These are phyloP conservation scores for Mycena crocata DNA, from an alignment of 768 basidiomycete species.

Conservation along the genomic window DNA sequence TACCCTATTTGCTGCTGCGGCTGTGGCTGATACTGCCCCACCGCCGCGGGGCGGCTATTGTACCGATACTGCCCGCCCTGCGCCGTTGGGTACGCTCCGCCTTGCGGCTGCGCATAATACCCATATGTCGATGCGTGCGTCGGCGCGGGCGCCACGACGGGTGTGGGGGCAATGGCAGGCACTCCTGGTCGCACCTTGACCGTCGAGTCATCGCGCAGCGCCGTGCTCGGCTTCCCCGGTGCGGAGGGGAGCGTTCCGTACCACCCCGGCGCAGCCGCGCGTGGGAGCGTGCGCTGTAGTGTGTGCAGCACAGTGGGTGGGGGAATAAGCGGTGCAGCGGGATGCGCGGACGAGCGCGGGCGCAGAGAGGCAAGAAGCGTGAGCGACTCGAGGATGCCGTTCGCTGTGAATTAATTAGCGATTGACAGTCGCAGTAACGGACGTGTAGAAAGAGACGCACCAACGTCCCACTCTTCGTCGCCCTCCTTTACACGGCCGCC, in stretches of 20 bases:
- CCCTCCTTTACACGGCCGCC: slow-evolving; percentile 66
- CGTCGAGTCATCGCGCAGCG: slow-evolving; percentile 82
- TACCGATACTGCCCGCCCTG: slow-evolving; percentile 31
- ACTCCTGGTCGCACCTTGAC: slow-evolving; percentile 65
- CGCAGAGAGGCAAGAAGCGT: slow-evolving; percentile 75
- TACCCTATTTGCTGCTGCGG: slow-evolving; percentile 5
- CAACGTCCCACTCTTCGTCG: slow-evolving; percentile 87
- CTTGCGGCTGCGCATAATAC: slow-evolving; percentile 33
- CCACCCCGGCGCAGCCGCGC: slow-evolving; percentile 74
- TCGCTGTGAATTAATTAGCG: slow-evolving; percentile 58
- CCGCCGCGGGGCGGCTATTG: slow-evolving; percentile 1
- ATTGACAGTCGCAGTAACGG: slow-evolving; percentile 33
- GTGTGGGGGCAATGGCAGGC: slow-evolving; percentile 45
- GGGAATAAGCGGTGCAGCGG: slow-evolving; percentile 65
- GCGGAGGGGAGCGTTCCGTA: slow-evolving; percentile 75
- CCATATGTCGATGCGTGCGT: slow-evolving; percentile 3
- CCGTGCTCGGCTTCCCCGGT: slow-evolving; percentile 53
- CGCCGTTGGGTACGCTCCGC: slow-evolving; percentile 31
- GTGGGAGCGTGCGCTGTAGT: slow-evolving; percentile 76
- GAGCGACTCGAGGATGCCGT: slow-evolving; percentile 78
- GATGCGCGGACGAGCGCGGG: slow-evolving; percentile 63
- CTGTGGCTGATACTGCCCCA: not conserved
- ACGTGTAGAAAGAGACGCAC: slow-evolving; percentile 53
- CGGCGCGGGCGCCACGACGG: slow-evolving; percentile 43
- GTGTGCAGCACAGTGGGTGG: slow-evolving; percentile 73